Conservation (phyloP, 2,329 filamentous ascomycete genomes). For the Nothopassalora personata region DNA sequence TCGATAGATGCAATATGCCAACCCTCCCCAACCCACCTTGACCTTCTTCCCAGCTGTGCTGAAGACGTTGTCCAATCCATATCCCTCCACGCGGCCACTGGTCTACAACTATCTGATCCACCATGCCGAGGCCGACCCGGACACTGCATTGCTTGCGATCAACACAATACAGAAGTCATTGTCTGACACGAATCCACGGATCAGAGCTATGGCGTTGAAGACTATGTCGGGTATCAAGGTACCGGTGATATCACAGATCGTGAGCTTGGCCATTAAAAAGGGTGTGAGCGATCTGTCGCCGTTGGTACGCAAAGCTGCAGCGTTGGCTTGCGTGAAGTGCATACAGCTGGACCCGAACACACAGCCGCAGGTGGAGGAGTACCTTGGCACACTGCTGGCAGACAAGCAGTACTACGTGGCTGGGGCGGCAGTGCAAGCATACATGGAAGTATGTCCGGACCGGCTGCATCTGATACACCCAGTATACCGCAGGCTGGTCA, state of each 20-base stretch:
- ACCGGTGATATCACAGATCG: constrained; percentile 95
- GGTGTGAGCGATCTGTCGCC: constrained; percentile 92
- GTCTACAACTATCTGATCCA: constrained; percentile 98
- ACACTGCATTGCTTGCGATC: constrained; percentile 91
- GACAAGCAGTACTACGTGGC: constrained; percentile 97
- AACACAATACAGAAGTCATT: constrained; percentile 98
- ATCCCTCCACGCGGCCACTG: constrained; percentile 92
- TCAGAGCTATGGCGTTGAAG: constrained; percentile 84
- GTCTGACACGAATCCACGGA: constrained; percentile 83
- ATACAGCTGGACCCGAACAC: constrained; percentile 84
- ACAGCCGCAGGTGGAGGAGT: constrained; percentile 76
- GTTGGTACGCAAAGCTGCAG: constrained; percentile 85
- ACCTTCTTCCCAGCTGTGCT: constrained; percentile 96
- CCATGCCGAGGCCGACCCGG: constrained; percentile 92
- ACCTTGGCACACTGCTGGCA: constrained; percentile 69
- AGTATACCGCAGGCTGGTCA: constrained; percentile 78
- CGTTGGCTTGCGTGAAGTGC: constrained; percentile 91
- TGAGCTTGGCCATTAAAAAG: constrained; percentile 91
- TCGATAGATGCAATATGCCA: constrained; percentile 85
- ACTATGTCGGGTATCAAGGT: constrained; percentile 98
- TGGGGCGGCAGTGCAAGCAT: constrained; percentile 84
- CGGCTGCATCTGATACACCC: constrained; percentile 83
- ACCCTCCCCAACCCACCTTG: constrained; percentile 78
- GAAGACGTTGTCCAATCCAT: constrained; percentile 93
- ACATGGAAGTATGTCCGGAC: constrained; percentile 83